These are phyloP conservation scores for Pseudonectria buxi DNA, from an alignment of 2,329 filamentous ascomycete genomes.

Conservation along the genomic window DNA sequence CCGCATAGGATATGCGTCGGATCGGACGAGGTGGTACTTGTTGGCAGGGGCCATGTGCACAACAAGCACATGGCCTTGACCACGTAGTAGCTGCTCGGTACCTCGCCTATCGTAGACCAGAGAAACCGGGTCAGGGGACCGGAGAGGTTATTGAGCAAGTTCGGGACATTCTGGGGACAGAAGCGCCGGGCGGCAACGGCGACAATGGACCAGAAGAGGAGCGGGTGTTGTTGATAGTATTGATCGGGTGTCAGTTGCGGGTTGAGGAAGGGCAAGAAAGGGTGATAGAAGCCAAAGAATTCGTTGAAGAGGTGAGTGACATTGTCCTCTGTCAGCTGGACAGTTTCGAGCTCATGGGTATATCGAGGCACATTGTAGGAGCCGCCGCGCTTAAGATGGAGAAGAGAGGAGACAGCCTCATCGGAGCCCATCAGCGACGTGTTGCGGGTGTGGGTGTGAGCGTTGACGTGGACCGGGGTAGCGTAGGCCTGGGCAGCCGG, in stretches of 20 bases:
- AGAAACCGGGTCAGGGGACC: slow-evolving; percentile 63
- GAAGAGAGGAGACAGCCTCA: slow-evolving; percentile 59
- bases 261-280: slow-evolving; percentile 70
- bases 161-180: slow-evolving; percentile 46
- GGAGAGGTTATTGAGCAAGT: slow-evolving; percentile 60
- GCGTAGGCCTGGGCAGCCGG: too few relatives aligned
- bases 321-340: slow-evolving; percentile 57
- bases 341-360: slow-evolving; percentile 55
- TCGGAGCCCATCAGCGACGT: slow-evolving; percentile 61
- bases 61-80: slow-evolving; percentile 75
- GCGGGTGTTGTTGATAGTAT: slow-evolving; percentile 68
- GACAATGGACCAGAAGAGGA: slow-evolving; percentile 82
- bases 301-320: slow-evolving; percentile 62
- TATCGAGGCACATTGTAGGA: slow-evolving; percentile 54
- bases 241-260: slow-evolving; percentile 59
- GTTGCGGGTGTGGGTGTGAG: slow-evolving; percentile 56
- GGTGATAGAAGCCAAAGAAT: slow-evolving; percentile 71
- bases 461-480: slow-evolving; percentile 28
- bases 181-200: slow-evolving; percentile 69
- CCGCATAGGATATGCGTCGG: slow-evolving; percentile 76
- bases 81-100: slow-evolving; percentile 71
- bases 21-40: slow-evolving; percentile 72
- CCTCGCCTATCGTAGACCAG: slow-evolving; percentile 70
- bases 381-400: slow-evolving; percentile 60
- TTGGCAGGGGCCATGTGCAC: slow-evolving; percentile 77